Conservation (phyloP, 345 rosid genomes). For the Hibiscus syriacus region DNA sequence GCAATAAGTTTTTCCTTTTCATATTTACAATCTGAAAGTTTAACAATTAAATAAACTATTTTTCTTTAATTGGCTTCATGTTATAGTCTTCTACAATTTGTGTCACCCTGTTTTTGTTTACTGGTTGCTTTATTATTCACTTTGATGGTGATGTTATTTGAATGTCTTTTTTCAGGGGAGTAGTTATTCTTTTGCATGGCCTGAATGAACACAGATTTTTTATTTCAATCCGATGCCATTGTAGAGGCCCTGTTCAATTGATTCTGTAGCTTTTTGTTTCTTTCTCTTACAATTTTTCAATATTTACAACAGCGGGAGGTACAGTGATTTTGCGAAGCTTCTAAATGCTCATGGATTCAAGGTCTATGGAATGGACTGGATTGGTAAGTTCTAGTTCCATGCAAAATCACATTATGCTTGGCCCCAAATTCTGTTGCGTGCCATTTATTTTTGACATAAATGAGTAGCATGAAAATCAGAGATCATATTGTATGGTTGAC, state of each 20-base stretch:
- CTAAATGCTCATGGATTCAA: slow-evolving; percentile 75
- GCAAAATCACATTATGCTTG: not conserved
- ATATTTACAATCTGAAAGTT: no score
- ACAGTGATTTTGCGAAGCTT: slow-evolving; percentile 75
- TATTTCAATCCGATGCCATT: not conserved
- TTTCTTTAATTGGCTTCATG: no score
- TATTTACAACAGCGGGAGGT: slow-evolving; percentile 57
- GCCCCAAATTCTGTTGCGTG: not conserved
- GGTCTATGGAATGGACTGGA: slow-evolving; percentile 94
- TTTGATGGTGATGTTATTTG: not conserved
- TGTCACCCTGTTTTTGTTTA: not conserved
- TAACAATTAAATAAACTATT: no score
- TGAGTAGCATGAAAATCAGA: not conserved
- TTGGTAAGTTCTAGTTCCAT: slow-evolving; percentile 41
- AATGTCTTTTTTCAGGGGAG: slow-evolving; percentile 50
- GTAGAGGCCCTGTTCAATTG: not conserved
- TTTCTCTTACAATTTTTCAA: not conserved
- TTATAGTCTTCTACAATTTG: no score
- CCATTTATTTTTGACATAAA: not conserved
- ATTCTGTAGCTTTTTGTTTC: not conserved
- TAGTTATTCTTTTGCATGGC: slow-evolving; percentile 76
- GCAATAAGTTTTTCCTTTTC: no score
- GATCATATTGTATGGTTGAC: not conserved
- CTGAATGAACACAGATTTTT: slow-evolving; percentile 88
- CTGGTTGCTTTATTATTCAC: not conserved